Base-by-base conservation (phyloP, 2,329 filamentous ascomycete genomes). In the Lizonia empirigonia region DNA sequence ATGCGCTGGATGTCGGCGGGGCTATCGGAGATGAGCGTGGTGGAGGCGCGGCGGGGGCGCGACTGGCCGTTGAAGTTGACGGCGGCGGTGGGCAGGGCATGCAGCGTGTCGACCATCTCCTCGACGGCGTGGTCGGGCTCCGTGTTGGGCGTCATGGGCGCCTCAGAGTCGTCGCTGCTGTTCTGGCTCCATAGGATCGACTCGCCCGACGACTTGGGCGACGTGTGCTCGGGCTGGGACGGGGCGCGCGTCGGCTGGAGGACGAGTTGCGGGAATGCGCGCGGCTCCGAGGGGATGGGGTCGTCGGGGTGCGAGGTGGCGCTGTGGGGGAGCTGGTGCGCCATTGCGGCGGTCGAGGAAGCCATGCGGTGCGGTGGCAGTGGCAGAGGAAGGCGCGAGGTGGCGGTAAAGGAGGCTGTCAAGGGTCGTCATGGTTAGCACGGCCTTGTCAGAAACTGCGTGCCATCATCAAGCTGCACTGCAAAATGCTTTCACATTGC, bases 41-140 rank as follows among this genome's bases (percentile, higher is more conserved):
- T 90, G 4, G 86, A 90, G 48, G 86, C 88, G 44, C 87, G 85
- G 44, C 87, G 82, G 72, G 70, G 55, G 37, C 63, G 63, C 24
- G 60, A 37, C 67, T 76, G 66, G 53, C 71, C 65, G 50, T 68
- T 64, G 68, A 74, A 62, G 53, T 69, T 65, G 53, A 71, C 57
- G 32, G 65, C 61, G 19, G 69, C 64, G 47, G 69, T 52, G 20
- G 73, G 72, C 7, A 78, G 65, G 27, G 65, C 65, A 44, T 74
- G 46, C 20, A 78, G 59, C 60, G 73, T 72, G 60, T 78, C 76
- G 34, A 74, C 61, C 6, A 77, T 56, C 55, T 78, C 75, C n/a
- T 75, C 74, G 35, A 74, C 65, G 55, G 71, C 68, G 32, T 63
- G 64, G 55, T 74, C 67, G 13, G 73, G 68, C 56, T 78, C 76